Evolutionary conservation across 2,329 filamentous ascomycete genomes (phyloP).

Genomic region (Dryadomyces quercus-mongolicae): DNA sequence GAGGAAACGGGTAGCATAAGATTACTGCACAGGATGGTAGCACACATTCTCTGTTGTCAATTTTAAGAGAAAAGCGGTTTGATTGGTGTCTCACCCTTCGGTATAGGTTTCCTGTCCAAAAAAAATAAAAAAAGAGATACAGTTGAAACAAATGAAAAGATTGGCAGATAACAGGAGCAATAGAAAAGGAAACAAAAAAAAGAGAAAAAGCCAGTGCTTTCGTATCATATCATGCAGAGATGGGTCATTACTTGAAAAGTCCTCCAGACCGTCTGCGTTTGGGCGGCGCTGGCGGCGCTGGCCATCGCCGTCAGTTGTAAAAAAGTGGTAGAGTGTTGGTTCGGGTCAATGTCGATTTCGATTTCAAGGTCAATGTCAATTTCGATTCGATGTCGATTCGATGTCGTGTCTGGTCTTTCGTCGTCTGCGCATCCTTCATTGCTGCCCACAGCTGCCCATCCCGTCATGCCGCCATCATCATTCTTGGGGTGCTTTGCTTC

Average conservation of each 20-base stretch:
- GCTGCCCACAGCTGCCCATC: neutral
- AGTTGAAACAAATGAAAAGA: conserved; percentile 1
- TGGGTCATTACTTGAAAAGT: conserved; percentile 2
- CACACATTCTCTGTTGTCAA: neutral
- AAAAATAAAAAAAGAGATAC: conserved; percentile 3
- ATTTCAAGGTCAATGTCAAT: no score
- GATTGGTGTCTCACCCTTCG: neutral
- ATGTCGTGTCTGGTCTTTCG: no score
- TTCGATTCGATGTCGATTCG: no score
- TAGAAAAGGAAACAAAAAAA: neutral
- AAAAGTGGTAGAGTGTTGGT: no score
- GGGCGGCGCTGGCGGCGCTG: neutral
- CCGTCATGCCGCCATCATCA: no score
- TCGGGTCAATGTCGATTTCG: no score
- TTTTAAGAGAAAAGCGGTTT: neutral
- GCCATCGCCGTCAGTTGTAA: neutral
- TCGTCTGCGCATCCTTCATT: neutral
- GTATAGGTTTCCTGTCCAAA: neutral
- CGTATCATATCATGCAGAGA: conserved; percentile 4
- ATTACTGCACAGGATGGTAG: neutral
- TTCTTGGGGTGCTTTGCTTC: neutral
- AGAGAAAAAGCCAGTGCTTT: conserved; percentile 1
- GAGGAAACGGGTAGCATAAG: neutral
- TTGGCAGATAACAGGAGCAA: neutral
- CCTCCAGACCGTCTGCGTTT: neutral